These are phyloP conservation scores for Setomelanomma holmii DNA, from an alignment of 2,329 filamentous ascomycete genomes.

Conservation along the genomic window DNA sequence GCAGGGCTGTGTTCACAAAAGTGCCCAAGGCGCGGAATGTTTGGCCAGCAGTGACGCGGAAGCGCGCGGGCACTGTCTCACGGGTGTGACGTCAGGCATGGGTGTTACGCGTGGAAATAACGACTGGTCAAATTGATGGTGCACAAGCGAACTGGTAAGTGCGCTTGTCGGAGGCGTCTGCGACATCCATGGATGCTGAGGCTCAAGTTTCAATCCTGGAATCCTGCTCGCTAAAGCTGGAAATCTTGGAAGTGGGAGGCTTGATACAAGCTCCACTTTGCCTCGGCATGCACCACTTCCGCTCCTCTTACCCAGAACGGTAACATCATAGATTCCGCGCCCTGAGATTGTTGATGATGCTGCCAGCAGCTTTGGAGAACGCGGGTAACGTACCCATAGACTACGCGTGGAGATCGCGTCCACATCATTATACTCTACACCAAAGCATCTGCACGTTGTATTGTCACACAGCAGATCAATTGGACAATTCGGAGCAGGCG, in stretches of 20 bases:
- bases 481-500: too few species aligned
- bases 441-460: too few species aligned
- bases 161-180: neutral
- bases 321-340: neutral
- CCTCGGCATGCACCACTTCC: neutral
- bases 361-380: too few species aligned
- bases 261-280: neutral
- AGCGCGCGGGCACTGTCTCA: neutral
- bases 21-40: neutral
- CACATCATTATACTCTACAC: too few species aligned
- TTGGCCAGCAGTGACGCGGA: neutral
- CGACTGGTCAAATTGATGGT: too few species aligned
- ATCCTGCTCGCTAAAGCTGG: conserved; percentile 3
- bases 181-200: neutral
- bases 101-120: too few species aligned
- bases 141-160: too few species aligned
- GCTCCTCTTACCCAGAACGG: neutral
- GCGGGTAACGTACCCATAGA: neutral
- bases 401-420: neutral
- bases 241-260: neutral
- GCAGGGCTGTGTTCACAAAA: neutral
- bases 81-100: neutral
- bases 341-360: neutral
- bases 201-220: neutral
- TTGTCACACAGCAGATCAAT: too few species aligned